Evolutionary conservation across 768 basidiomycete genomes (phyloP).

Genomic region (Boletales sp.): DNA sequence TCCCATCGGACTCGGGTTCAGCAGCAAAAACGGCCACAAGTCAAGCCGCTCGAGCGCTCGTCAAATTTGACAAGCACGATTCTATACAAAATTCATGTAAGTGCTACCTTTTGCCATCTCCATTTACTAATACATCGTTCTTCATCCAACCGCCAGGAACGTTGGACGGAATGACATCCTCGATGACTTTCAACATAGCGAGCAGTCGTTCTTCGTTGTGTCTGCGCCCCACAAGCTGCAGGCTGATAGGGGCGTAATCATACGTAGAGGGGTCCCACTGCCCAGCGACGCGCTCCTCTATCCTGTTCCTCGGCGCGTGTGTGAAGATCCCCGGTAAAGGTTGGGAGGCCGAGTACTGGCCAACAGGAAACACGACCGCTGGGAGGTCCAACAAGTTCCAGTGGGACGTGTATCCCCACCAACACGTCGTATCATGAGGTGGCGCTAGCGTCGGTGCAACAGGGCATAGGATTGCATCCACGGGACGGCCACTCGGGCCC

Average conservation of each 20-base stretch:
- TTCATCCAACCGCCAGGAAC: constrained; percentile 9
- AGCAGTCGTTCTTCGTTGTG: constrained; percentile 49
- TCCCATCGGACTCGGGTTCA: constrained; percentile 7
- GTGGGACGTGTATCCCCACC: constrained; percentile 50
- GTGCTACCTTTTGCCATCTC: not conserved
- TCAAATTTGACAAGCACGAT: not conserved
- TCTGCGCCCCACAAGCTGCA: constrained; percentile 50
- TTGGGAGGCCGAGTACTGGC: constrained; percentile 30
- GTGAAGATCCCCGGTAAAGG: constrained; percentile 8
- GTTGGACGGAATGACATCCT: constrained; percentile 21
- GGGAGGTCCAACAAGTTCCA: constrained; percentile 54
- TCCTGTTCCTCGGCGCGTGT: constrained; percentile 31
- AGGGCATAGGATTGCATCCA: constrained; percentile 48
- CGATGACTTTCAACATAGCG: constrained; percentile 41
- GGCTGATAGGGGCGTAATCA: constrained; percentile 40
- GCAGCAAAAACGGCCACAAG: constrained; percentile 11
- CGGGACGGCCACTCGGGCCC: constrained; percentile 36
- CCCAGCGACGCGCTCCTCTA: constrained; percentile 32
- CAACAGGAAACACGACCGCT: constrained; percentile 45
- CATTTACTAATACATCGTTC: constrained; percentile 7
- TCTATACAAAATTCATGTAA: constrained; percentile 1
- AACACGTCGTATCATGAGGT: constrained; percentile 45
- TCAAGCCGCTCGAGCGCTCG: not conserved
- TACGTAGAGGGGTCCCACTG: constrained; percentile 44
- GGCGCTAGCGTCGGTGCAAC: constrained; percentile 45